These are phyloP conservation scores for Lycium ferocissimum DNA, from an alignment of 257 asterid species.

Conservation along the genomic window DNA sequence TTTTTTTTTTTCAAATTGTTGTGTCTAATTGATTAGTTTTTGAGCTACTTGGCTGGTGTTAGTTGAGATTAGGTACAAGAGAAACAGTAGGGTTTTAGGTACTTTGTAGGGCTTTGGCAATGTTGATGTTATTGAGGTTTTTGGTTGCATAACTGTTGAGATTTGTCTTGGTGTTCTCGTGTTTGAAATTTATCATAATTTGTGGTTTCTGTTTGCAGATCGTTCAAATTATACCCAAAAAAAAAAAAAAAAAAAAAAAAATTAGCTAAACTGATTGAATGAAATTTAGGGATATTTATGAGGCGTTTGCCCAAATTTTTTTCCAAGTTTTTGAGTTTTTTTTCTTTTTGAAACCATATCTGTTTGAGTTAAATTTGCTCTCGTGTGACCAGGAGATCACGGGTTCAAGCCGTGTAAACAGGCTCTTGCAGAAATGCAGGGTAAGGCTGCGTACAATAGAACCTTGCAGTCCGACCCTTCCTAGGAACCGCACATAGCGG, in stretches of 20 bases:
- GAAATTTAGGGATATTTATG: background rate
- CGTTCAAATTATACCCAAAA: background rate
- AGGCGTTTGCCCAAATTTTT: background rate
- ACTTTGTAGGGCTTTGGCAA: background rate
- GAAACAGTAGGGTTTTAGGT: background rate
- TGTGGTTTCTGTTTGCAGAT: slow-evolving; percentile 5
- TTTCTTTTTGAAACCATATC: background rate
- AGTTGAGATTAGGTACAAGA: background rate
- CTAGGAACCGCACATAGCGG: too few species aligned
- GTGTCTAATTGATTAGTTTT: background rate
- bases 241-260: too few species aligned
- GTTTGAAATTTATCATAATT: background rate
- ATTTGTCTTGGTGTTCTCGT: background rate
- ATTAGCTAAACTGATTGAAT: background rate
- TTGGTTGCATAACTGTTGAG: background rate
- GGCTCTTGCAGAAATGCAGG: too few species aligned
- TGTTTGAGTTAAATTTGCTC: background rate
- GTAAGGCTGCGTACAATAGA: too few species aligned
- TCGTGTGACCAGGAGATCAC: too few species aligned
- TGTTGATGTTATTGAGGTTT: background rate
- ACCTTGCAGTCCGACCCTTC: too few species aligned
- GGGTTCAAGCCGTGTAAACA: too few species aligned
- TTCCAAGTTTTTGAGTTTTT: background rate
- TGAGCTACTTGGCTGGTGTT: background rate
- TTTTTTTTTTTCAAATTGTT: background rate